Evolutionary conservation across 176 grass and related monocot species (phyloP).

Genomic region (Echinochloa phyllopogon): DNA sequence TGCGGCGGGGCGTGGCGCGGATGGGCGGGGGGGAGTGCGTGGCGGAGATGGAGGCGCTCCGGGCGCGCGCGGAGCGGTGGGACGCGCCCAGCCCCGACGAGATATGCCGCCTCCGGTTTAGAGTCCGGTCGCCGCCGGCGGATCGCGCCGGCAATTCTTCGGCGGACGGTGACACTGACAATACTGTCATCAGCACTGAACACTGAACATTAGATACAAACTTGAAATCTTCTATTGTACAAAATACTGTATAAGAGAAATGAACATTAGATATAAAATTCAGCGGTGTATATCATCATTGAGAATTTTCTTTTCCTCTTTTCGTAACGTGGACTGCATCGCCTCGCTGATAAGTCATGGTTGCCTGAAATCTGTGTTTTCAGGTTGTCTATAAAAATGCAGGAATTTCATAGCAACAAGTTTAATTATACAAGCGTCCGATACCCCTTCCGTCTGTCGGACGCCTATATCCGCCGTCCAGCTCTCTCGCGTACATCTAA

Average conservation of each 20-base stretch:
- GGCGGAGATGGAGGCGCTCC: conserved; percentile 46
- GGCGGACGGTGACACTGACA: neutral
- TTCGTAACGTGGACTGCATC: no score
- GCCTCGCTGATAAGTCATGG: no score
- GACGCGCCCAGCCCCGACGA: conserved; percentile 46
- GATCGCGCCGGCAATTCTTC: neutral
- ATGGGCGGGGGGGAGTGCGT: conserved; percentile 49
- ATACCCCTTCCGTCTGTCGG: no score
- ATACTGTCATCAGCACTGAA: neutral
- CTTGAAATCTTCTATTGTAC: neutral
- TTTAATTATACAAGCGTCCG: no score
- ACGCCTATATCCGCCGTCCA: no score
- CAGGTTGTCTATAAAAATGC: no score
- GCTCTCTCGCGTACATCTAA: no score
- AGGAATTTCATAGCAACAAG: no score
- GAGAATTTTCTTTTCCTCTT: no score
- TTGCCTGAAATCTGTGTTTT: no score
- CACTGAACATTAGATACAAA: neutral
- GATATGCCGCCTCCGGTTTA: conserved; percentile 51
- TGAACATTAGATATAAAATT: neutral
- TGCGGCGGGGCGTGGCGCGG: conserved; percentile 30
- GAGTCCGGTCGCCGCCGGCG: neutral
- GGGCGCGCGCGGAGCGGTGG: conserved; percentile 35
- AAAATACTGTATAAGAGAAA: neutral
- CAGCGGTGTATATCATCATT: neutral